Evolutionary conservation across 1,284 basidiomycete genomes (phyloP).

Genomic region (Marasmius oreades): DNA sequence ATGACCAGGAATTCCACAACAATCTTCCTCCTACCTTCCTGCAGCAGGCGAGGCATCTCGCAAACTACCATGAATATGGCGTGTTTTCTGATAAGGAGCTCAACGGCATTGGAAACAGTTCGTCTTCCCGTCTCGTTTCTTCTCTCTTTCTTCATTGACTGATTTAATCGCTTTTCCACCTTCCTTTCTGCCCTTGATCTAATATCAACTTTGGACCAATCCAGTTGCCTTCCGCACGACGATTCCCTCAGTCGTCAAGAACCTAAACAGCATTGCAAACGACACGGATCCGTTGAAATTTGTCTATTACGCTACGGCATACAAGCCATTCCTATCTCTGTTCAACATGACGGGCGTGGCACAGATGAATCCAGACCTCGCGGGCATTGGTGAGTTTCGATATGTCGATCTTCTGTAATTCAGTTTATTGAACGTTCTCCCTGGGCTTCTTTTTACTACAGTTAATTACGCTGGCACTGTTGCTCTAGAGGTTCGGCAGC

Average conservation of each 20-base stretch:
- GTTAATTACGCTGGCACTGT: conserved; percentile 75
- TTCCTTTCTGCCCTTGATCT: too few species aligned
- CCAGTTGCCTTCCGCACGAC: conserved; percentile 73
- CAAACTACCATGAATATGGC: conserved; percentile 73
- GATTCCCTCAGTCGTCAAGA: conserved; percentile 57
- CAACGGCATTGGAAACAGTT: conserved; percentile 71
- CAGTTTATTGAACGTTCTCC: neutral
- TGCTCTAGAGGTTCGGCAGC: conserved; percentile 66
- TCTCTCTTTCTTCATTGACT: neutral
- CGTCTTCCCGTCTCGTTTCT: conserved; percentile 18
- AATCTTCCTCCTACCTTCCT: conserved; percentile 52
- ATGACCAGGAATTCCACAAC: conserved; percentile 58
- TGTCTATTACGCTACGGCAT: conserved; percentile 62
- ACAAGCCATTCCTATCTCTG: conserved; percentile 82
- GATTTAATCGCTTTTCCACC: too few species aligned
- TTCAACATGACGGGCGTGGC: conserved; percentile 72
- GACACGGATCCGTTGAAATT: conserved; percentile 61
- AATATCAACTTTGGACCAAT: conserved; percentile 11
- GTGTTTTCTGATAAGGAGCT: conserved; percentile 59
- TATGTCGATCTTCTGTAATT: too few species aligned
- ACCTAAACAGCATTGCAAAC: conserved; percentile 59
- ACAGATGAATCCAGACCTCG: conserved; percentile 48
- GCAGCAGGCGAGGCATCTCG: conserved; percentile 59
- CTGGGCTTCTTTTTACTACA: conserved; percentile 15
- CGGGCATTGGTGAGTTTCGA: conserved; percentile 60